Base-by-base conservation (phyloP, 1,284 basidiomycete genomes). In the Malassezia pachydermatis region DNA sequence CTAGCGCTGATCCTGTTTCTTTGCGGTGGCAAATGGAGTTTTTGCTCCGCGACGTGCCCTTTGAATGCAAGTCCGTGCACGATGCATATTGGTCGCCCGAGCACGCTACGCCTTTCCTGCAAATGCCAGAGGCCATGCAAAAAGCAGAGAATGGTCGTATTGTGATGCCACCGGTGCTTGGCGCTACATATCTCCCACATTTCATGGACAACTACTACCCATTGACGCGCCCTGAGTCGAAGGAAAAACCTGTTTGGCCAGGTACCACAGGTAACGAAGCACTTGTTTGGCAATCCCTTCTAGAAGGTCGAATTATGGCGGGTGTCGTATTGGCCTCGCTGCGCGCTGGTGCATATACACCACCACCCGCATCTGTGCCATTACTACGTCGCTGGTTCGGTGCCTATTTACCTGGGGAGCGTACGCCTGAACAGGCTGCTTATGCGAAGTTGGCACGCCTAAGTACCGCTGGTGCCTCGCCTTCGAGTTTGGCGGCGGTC, bases 1-100 rank as follows among this genome's bases (percentile, higher is more conserved):
- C 62, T 1, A 66, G 63, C 41, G 55, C 57, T 13, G 64, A 68
- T 23, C 63, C 65, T 0, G 55, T 60, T 13, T 56, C 60, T 9
- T 47, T 68, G 11, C 53, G 59, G 5, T 66, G 63, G 64, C 65
- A 68, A 39, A 58, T 68, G 52, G 60, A 63, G 42, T 48, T 66
- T 17, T 19, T 59, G 6, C 59, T 64, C 23, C 58, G 62, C 5
- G 37, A 36, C 6, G 55, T 55, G 19, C 52, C 57, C 14, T 58
- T 59, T 28, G 54, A 61, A 2, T 55, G 56, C 19, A 48, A 48
- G 20, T 57, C 58, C 33, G 45, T 63, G 41, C 45, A 54, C 14
- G 62, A 58, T 13, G 40, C 55, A 28, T 60, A 58, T 32, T 62
- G 62, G 62, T 55, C 59, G 7, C 61, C 62, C 4, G 62, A 43